phyloP scores from a whole-genome alignment of 192 early-diverging fungal species.

The Podila epicladia region DNA sequence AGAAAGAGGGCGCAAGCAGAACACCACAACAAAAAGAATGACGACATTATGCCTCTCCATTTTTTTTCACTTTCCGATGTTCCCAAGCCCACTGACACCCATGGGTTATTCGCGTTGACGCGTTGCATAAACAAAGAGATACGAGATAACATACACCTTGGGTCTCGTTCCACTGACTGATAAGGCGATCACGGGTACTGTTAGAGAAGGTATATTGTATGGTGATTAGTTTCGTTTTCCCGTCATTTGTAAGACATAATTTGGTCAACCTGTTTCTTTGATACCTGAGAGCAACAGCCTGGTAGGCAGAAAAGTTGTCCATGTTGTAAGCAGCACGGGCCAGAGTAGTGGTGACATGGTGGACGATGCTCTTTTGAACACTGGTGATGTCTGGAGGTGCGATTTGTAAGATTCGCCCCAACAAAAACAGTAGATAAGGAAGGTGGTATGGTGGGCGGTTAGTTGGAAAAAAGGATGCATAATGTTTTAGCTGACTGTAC shows the following conservation, averaged over 20 bases:
- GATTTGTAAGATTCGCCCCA: not conserved
- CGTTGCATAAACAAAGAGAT: not conserved
- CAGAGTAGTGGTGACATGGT: constrained; percentile 91
- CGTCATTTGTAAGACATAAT: not conserved
- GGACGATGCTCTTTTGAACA: constrained; percentile 88
- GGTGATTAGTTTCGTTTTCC: not conserved
- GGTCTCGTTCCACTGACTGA: constrained; percentile 95
- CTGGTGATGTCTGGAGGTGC: constrained; percentile 65
- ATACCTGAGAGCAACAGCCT: constrained; percentile 88
- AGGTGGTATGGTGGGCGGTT: not conserved
- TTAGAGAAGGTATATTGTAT: not conserved
- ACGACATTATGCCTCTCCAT: not conserved
- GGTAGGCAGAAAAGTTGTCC: constrained; percentile 93
- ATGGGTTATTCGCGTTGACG: not conserved
- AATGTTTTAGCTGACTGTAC: not conserved
- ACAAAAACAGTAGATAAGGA: not conserved
- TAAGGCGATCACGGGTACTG: constrained; percentile 90
- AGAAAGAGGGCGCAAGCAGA: not conserved
- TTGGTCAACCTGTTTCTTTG: not conserved
- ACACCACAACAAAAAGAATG: not conserved
- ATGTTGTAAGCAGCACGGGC: constrained; percentile 90
- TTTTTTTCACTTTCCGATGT: not conserved
- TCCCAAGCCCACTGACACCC: not conserved
- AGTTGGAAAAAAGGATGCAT: not conserved
- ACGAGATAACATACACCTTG: constrained; percentile 69